Evolutionary conservation across 2,329 filamentous ascomycete genomes (phyloP), one percentile per base, ranked within the genome.

Genomic region (Xenoacremonium recifei): DNA sequence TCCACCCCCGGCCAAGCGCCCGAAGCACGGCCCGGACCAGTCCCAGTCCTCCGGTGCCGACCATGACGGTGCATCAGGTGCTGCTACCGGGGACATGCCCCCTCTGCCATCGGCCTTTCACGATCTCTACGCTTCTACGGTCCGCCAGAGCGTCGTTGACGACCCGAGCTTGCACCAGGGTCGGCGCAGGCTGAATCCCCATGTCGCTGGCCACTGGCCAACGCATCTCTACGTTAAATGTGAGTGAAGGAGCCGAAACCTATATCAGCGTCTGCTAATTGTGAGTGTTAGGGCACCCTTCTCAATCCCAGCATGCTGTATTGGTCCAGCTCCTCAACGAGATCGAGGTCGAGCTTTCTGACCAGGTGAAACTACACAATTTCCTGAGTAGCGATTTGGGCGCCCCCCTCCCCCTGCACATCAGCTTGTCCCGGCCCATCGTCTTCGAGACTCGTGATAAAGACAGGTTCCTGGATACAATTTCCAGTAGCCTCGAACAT

Each of bases 161-260:
- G 87, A 96, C 60, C 90, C 92, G 1, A 75, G 76, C 45, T 73
- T 97, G 44, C 93, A 99, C 64, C 86, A 85, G 21, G 93, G 93
- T 40, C 83, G 92, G 34, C 89, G 84, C 60, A 80, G 93, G 31
- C 79, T 85, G 43, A 87, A 82, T 36, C 91, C 92, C 18, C 93
- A 99, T 66, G 73, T 92, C 19, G 80, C 83, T 45, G 93, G 93
- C 46, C 89, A 90, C 64, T 99, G 93, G 93, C 89, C 92, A 2
- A 89, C 84, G 23, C 92, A 97, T 66, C 63, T 97, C 34, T 97
- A 95, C 64, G 73, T 96, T 42, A 92, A 97, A 70, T 99, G 93
- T 95, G 75, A 68, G 82, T 71, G 18, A 25, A 27, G 25, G 12
- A 21, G 13, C n/a, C 10, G 30, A 4, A 15, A 12, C 12, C 5